These are phyloP conservation scores for Cymbidium sinense DNA, from an alignment of 106 monocot genomes.

Conservation along the genomic window DNA sequence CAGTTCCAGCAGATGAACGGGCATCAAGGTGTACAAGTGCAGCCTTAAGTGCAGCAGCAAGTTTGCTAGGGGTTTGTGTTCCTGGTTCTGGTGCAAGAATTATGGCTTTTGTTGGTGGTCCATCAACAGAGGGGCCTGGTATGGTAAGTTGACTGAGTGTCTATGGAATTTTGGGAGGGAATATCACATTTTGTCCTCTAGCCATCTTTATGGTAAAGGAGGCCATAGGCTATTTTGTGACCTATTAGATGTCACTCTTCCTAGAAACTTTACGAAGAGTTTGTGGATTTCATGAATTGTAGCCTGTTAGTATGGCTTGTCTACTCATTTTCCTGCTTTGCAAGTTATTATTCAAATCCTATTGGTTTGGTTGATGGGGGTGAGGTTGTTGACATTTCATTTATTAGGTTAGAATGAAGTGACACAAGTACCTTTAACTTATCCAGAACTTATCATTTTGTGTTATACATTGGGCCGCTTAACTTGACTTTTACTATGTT, in stretches of 20 bases:
- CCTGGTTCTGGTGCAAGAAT: slow-evolving; percentile 99
- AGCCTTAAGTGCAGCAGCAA: slow-evolving; percentile 80
- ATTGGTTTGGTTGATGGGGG: neutral
- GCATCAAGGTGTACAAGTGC: slow-evolving; percentile 80
- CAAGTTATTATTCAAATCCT: neutral
- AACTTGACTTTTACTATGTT: neutral
- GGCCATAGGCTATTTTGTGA: neutral
- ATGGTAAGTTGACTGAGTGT: slow-evolving; percentile 37
- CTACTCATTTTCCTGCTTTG: neutral
- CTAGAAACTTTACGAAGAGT: neutral
- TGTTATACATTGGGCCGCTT: neutral
- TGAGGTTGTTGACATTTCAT: neutral
- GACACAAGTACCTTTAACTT: slow-evolving; percentile 1
- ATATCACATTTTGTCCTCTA: neutral
- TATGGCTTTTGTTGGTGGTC: slow-evolving; percentile 98
- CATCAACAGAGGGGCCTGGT: slow-evolving; percentile 81
- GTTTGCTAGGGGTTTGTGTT: slow-evolving; percentile 87
- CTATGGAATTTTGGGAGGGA: neutral
- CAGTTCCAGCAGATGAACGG: slow-evolving; percentile 68
- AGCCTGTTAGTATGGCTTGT: neutral
- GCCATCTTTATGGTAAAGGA: neutral
- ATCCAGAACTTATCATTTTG: neutral
- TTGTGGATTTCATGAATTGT: neutral
- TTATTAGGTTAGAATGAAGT: neutral
- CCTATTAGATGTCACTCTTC: neutral